Evolutionary conservation across 1,284 basidiomycete species (phyloP), one percentile per base, ranked within the genome.

Genomic region (Tilletiaria anomala): DNA sequence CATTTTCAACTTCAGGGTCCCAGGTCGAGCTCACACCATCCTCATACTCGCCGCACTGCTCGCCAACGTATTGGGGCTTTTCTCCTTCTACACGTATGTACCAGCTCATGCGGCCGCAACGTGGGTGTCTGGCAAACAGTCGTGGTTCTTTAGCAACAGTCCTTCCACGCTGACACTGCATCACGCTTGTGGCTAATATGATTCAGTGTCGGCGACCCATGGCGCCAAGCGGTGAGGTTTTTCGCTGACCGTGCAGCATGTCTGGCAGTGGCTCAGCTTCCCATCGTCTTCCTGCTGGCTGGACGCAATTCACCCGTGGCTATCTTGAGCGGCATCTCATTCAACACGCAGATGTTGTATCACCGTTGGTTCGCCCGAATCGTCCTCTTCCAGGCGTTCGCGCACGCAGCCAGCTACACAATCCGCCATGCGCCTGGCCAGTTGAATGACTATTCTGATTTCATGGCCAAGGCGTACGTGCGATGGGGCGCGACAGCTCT

Each of bases 341-440:
- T 63, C 48, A 52, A 58, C 26, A 58, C 52, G 10, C 41, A 58
- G 18, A 62, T 68, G 44, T 47, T 68, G 2, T 58, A 58, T 19
- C 68, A 69, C 29, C 55, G 66, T 6, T 66, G 62, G 62, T 50
- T 69, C 6, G 58, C 61, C 1, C 37, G 65, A 3, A 40, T 58
- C 20, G 54, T 55, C 37, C 56, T 48, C 37, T 3, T 51, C 4
- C 53, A 64, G 17, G 58, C 49, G 18, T 6, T 55, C 15, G n/a
- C 60, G 3, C 68, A 69, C 29, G 50, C 49, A 5, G n/a, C 45
- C 11, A 47, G 35, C 6, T 58, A 39, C 37, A 50, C 52, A 11
- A 29, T n/a, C 26, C n/a, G 26, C 10, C 26, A 8, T n/a, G n/a
- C n/a, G n/a, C 10, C 26, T 29, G 10, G 10, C 8, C 10, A 29